Conservation (phyloP, 2,329 filamentous ascomycete genomes). For the Plenodomus biglobosus region DNA sequence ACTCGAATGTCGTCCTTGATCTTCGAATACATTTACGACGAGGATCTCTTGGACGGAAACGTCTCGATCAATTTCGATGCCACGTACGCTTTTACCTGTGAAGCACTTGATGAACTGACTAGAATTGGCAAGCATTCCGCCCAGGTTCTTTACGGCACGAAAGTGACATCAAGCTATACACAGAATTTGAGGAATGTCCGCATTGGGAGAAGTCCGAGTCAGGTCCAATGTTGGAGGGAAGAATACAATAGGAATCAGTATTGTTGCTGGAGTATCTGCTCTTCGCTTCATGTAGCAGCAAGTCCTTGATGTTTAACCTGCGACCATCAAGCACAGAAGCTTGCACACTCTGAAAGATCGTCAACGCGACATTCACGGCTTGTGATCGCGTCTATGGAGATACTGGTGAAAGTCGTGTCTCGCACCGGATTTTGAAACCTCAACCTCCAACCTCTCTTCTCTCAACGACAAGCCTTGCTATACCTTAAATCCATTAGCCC, state of each 20-base stretch:
- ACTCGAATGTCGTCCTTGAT: too few relatives aligned
- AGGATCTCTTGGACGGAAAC: conserved; percentile 43
- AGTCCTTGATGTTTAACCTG: conserved; percentile 47
- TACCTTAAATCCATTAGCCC: too few relatives aligned
- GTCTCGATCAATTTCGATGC: conserved; percentile 56
- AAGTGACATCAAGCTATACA: conserved; percentile 40
- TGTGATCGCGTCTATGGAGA: conserved; percentile 60
- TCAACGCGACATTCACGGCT: conserved; percentile 57
- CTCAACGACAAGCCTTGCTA: conserved; percentile 53
- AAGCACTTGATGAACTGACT: conserved; percentile 56
- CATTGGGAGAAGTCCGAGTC: conserved; percentile 55
- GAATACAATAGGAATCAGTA: conserved; percentile 53
- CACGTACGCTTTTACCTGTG: conserved; percentile 55
- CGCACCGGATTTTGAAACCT: conserved; percentile 53
- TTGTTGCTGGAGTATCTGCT: conserved; percentile 51
- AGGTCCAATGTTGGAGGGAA: conserved; percentile 55
- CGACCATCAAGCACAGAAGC: conserved; percentile 46
- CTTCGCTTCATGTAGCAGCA: conserved; percentile 52
- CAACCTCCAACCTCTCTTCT: conserved; percentile 49
- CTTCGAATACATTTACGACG: conserved; percentile 45
- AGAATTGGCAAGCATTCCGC: conserved; percentile 51
- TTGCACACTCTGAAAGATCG: conserved; percentile 55
- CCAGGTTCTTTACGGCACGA: conserved; percentile 42
- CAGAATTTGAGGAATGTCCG: conserved; percentile 59
- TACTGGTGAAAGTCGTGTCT: conserved; percentile 57